A percentile compares a stretch with the other conserved stretches of the same genome.
Conservation (phyloP, 2,329 filamentous ascomycete genomes). For the Scedosporium dehoogii region DNA sequence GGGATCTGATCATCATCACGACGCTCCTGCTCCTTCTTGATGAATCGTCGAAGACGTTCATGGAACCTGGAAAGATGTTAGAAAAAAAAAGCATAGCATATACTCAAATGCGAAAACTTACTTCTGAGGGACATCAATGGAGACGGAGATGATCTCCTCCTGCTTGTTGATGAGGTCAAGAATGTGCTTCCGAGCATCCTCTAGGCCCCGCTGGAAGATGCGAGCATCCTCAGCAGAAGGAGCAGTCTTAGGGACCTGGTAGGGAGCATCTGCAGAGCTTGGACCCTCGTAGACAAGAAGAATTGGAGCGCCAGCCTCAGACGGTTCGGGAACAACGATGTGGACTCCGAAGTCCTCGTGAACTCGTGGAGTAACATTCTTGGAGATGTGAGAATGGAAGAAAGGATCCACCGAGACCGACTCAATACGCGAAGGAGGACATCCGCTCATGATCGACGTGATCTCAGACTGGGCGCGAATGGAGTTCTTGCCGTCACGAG, state of each 20-base stretch:
- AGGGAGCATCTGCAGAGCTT: slow-evolving; percentile 33
- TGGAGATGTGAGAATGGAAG: slow-evolving; percentile 64
- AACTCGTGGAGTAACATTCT: slow-evolving; percentile 52
- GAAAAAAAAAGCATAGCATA: neutral
- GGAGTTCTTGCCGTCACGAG: slow-evolving; percentile 73
- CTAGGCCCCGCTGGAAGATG: slow-evolving; percentile 44
- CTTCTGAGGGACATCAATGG: slow-evolving; percentile 51
- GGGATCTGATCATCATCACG: slow-evolving; percentile 45
- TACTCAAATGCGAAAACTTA: slow-evolving; percentile 17
- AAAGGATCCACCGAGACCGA: slow-evolving; percentile 64
- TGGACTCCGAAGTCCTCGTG: slow-evolving; percentile 63
- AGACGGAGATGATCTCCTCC: slow-evolving; percentile 38
- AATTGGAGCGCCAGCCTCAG: slow-evolving; percentile 50
- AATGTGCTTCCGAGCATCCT: slow-evolving; percentile 47
- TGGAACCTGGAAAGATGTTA: slow-evolving; percentile 42
- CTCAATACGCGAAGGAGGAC: slow-evolving; percentile 63
- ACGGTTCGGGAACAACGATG: slow-evolving; percentile 57
- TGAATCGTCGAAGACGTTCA: slow-evolving; percentile 52
- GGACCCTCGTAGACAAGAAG: slow-evolving; percentile 67
- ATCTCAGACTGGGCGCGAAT: slow-evolving; percentile 68
- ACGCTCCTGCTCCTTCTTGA: slow-evolving; percentile 53
- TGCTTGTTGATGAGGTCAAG: slow-evolving; percentile 48
- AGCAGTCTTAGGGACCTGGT: slow-evolving; percentile 43
- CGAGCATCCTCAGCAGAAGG: slow-evolving; percentile 36
- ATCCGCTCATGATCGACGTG: slow-evolving; percentile 60